Base-by-base conservation (phyloP, 306 rosid genomes). In the Citrullus colocynthis region DNA sequence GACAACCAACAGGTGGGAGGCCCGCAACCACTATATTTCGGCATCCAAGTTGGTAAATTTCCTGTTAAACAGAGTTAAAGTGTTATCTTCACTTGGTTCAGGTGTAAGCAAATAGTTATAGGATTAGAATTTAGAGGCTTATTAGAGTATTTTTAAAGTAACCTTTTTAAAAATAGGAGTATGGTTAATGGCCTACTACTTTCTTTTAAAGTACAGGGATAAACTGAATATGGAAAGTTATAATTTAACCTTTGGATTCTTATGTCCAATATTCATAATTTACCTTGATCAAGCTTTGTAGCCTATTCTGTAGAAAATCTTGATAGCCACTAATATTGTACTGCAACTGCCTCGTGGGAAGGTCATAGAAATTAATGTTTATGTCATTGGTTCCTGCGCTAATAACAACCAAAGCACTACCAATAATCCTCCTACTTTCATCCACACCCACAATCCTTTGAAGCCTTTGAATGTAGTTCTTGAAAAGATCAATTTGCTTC, bases 321-420 rank as follows among this genome's bases (percentile, higher is more conserved):
- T 92, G 92, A 70, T 89, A 88, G 24, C 30, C 85, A 78, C 74
- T 39, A 9, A 86, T 62, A 75, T 82, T 80, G 78, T 81, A 87
- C 81, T 85, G 78, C 17, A 67, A 21, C 18, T 73, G 83, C 79
- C 93, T 87, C 24, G 74, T 74, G 80, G 91, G 88, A 9, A 85
- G 0, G 79, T 83, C 87, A 44, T 87, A 92, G 77, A 79, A 86
- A 34, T 86, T 88, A 62, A 90, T 28, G 65, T 39, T 45, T 9
- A 92, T 52, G 78, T 92, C 97, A 80, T 92, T 92, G 73, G 81
- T 71, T 51, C 93, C 93, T 44, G 87, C 87, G 86, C 92, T 79
- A 34, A 88, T 48, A 21, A 90, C n/a, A 76, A 88, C 88, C 42
- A 89, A 18, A 73, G 92, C 83, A 55, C 74, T 15, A 28, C 39